A percentile compares a stretch with the other conserved stretches of the same genome.
Conservation (phyloP, 1,284 basidiomycete species). For the Grifola frondosa region DNA sequence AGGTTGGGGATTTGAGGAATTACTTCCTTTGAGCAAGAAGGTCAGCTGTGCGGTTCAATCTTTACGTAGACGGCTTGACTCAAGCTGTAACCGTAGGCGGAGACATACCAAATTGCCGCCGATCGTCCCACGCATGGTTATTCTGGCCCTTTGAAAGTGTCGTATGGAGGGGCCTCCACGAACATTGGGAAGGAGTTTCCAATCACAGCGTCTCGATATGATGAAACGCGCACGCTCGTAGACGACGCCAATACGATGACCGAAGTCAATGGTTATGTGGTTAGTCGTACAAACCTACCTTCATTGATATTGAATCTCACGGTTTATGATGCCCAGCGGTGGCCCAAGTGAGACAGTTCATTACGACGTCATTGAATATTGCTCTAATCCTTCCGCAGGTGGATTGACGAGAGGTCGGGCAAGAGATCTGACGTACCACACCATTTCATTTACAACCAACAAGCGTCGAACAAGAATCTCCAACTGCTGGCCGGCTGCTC, state of each 20-base stretch:
- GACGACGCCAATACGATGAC: slow-evolving; percentile 27
- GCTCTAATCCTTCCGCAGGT: too few relatives aligned
- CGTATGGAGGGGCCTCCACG: slow-evolving; percentile 36
- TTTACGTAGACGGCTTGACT: too few relatives aligned
- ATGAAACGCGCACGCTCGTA: slow-evolving; percentile 27
- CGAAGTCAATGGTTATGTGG: slow-evolving; percentile 29
- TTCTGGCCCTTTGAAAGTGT: slow-evolving; percentile 53
- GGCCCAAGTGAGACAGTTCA: slow-evolving; percentile 2
- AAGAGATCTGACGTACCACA: slow-evolving; percentile 56
- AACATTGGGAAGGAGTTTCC: slow-evolving; percentile 48
- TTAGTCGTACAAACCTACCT: slow-evolving; percentile 12
- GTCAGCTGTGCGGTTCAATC: too few relatives aligned
- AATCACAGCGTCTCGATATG: slow-evolving; percentile 42
- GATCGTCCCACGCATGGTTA: slow-evolving; percentile 45
- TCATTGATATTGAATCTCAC: neutral
- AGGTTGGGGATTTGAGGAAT: slow-evolving; percentile 52
- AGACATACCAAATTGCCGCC: slow-evolving; percentile 44
- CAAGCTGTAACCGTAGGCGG: slow-evolving; percentile 38
- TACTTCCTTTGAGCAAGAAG: slow-evolving; percentile 54
- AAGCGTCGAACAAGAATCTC: slow-evolving; percentile 25
- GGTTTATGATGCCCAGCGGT: neutral
- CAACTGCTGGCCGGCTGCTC: slow-evolving; percentile 22
- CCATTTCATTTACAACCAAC: slow-evolving; percentile 55
- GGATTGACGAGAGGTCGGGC: slow-evolving; percentile 49
- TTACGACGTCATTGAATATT: slow-evolving; percentile 29